phyloP scores from a whole-genome alignment of 164 flowering plant genomes.

The Chimonanthus salicifolius region DNA sequence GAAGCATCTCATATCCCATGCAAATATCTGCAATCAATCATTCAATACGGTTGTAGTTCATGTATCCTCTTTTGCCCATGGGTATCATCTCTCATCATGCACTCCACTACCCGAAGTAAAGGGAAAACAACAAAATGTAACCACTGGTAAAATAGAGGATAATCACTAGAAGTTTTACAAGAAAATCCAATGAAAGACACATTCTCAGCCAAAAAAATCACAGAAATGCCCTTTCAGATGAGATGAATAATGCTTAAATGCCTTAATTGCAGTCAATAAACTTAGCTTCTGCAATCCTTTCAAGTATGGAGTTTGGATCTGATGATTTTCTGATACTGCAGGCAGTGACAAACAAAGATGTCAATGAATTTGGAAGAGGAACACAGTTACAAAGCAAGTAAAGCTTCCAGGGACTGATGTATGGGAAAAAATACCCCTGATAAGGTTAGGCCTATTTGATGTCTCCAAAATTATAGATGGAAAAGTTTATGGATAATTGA shows the following conservation, averaged over 20 bases:
- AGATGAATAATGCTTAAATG: neutral
- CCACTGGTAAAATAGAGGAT: too few species aligned
- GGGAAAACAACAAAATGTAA: too few species aligned
- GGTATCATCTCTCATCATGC: too few species aligned
- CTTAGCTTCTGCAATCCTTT: conserved; percentile 26
- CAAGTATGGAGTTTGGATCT: conserved; percentile 28
- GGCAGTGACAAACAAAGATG: conserved; percentile 1
- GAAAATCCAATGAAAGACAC: too few species aligned
- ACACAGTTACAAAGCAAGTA: neutral
- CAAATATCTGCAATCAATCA: too few species aligned
- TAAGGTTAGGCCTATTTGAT: neutral
- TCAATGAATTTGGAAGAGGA: neutral
- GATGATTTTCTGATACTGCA: conserved; percentile 30
- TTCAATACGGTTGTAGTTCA: too few species aligned
- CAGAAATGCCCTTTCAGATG: neutral
- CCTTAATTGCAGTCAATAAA: conserved; percentile 6
- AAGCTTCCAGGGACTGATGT: neutral
- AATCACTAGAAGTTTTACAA: too few species aligned
- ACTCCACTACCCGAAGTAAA: too few species aligned
- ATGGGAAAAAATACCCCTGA: neutral
- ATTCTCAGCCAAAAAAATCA: too few species aligned
- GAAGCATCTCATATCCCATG: too few species aligned
- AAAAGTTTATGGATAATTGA: neutral
- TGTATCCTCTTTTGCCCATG: too few species aligned
- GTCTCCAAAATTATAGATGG: neutral